Evolutionary conservation across 805 yeast genomes (phyloP).

Genomic region (Metschnikowia borealis): DNA sequence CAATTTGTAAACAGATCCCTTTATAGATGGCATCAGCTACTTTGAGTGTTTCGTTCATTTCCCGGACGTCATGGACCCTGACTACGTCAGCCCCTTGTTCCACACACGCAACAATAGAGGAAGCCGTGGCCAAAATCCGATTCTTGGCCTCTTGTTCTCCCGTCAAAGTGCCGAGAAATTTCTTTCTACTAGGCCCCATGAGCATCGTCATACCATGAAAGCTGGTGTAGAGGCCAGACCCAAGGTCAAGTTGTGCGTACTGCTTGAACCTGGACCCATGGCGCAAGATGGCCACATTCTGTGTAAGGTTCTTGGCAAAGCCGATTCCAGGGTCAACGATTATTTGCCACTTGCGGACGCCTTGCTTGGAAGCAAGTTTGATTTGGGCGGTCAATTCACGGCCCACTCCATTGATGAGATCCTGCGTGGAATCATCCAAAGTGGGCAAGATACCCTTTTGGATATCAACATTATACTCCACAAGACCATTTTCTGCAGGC

Average conservation of each 20-base stretch:
- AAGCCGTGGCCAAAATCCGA: constrained; percentile 74
- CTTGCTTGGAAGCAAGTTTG: constrained; percentile 51
- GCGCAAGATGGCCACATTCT: constrained; percentile 64
- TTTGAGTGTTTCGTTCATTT: constrained; percentile 41
- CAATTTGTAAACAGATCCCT: not conserved
- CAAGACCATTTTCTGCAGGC: constrained; percentile 31
- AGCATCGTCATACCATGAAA: constrained; percentile 62
- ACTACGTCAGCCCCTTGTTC: constrained; percentile 75
- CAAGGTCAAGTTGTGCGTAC: constrained; percentile 33
- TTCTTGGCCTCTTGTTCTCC: constrained; percentile 51
- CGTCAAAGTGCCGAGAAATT: constrained; percentile 75
- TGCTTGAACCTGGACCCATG: constrained; percentile 46
- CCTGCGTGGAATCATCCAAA: constrained; percentile 20
- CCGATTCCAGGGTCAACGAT: constrained; percentile 95
- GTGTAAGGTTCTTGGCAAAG: constrained; percentile 78
- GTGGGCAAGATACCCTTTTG: constrained; percentile 10
- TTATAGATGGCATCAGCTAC: constrained; percentile 72
- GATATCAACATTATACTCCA: constrained; percentile 31
- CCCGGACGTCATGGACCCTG: constrained; percentile 80
- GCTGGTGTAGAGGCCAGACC: constrained; percentile 29
- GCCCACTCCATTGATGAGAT: constrained; percentile 54
- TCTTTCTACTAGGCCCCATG: constrained; percentile 85
- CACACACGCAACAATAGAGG: constrained; percentile 68
- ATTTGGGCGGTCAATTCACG: constrained; percentile 61
- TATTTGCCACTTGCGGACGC: constrained; percentile 85